These are phyloP conservation scores for Porphyrellus cyaneotinctus DNA, from an alignment of 768 basidiomycete genomes.

Conservation along the genomic window DNA sequence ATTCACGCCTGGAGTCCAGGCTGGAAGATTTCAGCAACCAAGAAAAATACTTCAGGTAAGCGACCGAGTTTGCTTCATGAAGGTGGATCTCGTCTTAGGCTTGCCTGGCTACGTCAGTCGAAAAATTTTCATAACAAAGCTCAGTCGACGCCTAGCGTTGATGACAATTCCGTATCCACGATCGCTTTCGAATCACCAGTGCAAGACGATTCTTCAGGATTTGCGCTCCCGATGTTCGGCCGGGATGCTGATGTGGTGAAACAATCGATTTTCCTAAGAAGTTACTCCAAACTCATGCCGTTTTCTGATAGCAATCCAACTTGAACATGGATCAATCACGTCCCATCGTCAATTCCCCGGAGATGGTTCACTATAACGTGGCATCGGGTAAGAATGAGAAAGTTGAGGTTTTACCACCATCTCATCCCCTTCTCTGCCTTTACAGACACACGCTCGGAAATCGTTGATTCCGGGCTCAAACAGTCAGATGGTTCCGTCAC, in stretches of 20 bases:
- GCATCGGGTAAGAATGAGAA: background rate
- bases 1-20: background rate
- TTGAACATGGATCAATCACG: background rate
- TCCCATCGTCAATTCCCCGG: background rate
- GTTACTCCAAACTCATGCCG: background rate
- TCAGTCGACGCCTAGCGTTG: background rate
- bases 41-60: background rate
- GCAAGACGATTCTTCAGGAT: background rate
- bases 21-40: background rate
- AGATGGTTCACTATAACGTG: background rate
- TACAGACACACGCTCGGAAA: background rate
- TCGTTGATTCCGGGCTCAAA: background rate
- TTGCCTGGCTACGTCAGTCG: background rate
- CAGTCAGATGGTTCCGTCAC: background rate
- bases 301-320: background rate
- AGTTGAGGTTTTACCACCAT: background rate
- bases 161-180: background rate
- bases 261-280: background rate
- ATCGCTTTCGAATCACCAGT: background rate
- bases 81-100: background rate
- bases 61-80: too few relatives aligned
- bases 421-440: background rate
- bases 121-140: background rate
- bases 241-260: background rate
- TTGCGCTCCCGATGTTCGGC: background rate